Percentiles rank a stretch among this genome's conserved stretches.
Conservation (phyloP, 225 moss, liverwort and hornwort species). For the Pseudoscleropodium purum region DNA sequence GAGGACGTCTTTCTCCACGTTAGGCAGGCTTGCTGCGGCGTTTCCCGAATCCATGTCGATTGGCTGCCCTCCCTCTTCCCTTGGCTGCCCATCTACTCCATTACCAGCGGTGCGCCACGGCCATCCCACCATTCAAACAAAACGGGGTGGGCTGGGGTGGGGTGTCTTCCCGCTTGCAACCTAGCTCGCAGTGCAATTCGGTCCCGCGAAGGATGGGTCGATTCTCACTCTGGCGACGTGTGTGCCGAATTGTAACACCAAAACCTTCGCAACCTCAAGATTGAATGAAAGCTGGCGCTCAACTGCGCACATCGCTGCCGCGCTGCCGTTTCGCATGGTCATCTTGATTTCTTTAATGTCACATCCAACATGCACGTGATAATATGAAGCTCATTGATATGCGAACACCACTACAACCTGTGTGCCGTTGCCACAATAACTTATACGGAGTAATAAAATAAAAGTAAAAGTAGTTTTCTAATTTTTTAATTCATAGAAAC, state of each 20-base stretch:
- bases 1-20: constrained; percentile 51
- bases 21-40: not conserved
- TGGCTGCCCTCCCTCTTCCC: not conserved
- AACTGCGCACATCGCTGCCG: not conserved
- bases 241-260: not conserved
- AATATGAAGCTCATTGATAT: not conserved
- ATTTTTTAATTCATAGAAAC: too few relatives aligned
- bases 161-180: not conserved
- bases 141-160: not conserved
- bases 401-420: too few relatives aligned
- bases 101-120: constrained; percentile 23
- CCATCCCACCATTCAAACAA: constrained; percentile 43
- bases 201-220: not conserved
- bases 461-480: too few relatives aligned
- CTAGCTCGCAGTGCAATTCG: not conserved
- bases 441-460: too few relatives aligned
- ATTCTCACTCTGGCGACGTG: not conserved
- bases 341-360: not conserved
- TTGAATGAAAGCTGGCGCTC: not conserved
- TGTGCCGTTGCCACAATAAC: too few relatives aligned
- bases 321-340: not conserved
- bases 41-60: constrained; percentile 18
- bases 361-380: not conserved
- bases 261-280: not conserved
- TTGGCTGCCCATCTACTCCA: not conserved